phyloP scores from a whole-genome alignment of 2,329 filamentous ascomycete genomes.

The Dactylellina haptotyla region DNA sequence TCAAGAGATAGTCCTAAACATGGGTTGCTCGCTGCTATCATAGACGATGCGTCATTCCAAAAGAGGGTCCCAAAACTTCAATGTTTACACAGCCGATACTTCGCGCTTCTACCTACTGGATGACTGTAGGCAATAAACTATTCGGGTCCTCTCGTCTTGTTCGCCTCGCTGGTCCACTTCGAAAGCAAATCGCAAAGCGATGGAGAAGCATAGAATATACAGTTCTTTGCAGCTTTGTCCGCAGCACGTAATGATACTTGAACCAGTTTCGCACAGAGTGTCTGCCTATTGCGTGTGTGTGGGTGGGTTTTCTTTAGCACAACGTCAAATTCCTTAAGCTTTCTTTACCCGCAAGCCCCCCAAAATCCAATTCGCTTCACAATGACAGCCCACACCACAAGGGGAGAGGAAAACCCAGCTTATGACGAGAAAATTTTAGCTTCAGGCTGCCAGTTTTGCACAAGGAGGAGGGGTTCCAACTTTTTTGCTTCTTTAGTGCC shows the following conservation, averaged over 20 bases:
- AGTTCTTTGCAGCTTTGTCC: conserved; percentile 41
- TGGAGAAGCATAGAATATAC: not conserved
- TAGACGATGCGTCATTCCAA: conserved; percentile 39
- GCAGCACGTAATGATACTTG: conserved; percentile 45
- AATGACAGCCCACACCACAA: conserved; percentile 38
- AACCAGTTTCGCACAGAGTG: conserved; percentile 21
- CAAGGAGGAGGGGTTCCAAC: conserved; percentile 13
- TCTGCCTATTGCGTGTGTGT: conserved; percentile 52
- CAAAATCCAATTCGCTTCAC: conserved; percentile 26
- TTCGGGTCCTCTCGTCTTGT: not conserved
- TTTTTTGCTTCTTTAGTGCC: conserved; percentile 50
- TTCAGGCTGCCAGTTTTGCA: conserved; percentile 54
- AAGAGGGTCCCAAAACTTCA: conserved; percentile 23
- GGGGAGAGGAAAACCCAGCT: conserved; percentile 29
- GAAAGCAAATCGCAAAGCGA: conserved; percentile 15
- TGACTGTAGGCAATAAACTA: not conserved
- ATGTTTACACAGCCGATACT: conserved; percentile 46
- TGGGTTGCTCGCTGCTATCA: conserved; percentile 9
- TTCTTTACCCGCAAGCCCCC: conserved; percentile 38
- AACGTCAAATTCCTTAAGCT: conserved; percentile 37
- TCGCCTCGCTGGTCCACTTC: conserved; percentile 24
- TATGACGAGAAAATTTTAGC: conserved; percentile 55
- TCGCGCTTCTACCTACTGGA: conserved; percentile 52
- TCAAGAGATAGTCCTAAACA: not conserved
- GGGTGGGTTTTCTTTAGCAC: not conserved